phyloP scores from a whole-genome alignment of 1,139 yeast species.

The Blastobotrys petasosporus region DNA sequence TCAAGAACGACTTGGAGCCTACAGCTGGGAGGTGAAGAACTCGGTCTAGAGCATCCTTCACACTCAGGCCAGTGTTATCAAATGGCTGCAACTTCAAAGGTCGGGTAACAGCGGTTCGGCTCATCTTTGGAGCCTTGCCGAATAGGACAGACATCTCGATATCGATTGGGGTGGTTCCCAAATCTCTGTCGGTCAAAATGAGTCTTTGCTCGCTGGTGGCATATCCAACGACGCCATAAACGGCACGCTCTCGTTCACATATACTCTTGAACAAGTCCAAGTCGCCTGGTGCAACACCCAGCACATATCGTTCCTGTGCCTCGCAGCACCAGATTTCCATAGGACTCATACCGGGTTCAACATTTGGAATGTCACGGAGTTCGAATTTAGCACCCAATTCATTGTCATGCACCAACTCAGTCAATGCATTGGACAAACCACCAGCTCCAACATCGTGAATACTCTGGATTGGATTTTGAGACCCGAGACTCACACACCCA shows the following conservation, averaged over 20 bases:
- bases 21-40: conserved; percentile 89
- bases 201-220: conserved; percentile 86
- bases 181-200: conserved; percentile 69
- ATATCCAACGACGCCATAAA: conserved; percentile 90
- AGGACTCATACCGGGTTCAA: conserved; percentile 98
- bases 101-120: conserved; percentile 66
- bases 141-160: conserved; percentile 94
- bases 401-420: conserved; percentile 96
- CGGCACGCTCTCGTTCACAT: conserved; percentile 94
- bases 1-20: conserved; percentile 89
- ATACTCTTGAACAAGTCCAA: conserved; percentile 64
- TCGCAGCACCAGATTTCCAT: conserved; percentile 99
- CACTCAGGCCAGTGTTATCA: conserved; percentile 29
- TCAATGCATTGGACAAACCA: conserved; percentile 93
- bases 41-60: conserved; percentile 65
- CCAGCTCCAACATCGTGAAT: conserved; percentile 99
- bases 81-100: conserved; percentile 53
- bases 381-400: conserved; percentile 92
- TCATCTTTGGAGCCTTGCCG: conserved; percentile 96
- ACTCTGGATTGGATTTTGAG: conserved; percentile 81
- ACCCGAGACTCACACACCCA: conserved; percentile 81
- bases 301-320: conserved; percentile 95
- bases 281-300: conserved; percentile 84
- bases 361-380: conserved; percentile 79
- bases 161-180: conserved; percentile 82